Evolutionary conservation across 345 rosid genomes (phyloP).

Genomic region (Salix koriyanagi): DNA sequence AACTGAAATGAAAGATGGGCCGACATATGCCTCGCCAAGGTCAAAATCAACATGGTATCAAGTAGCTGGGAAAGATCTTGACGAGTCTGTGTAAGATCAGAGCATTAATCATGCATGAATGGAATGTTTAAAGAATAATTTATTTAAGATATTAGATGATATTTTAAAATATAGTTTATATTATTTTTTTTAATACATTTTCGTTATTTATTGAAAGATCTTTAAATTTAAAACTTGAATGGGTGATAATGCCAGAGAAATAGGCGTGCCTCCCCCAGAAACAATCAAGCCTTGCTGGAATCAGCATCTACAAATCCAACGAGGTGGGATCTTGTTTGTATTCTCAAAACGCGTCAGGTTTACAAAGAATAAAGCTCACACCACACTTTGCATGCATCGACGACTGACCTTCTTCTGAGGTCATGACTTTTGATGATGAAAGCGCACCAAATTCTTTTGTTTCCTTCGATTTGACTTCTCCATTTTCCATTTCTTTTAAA

Average conservation of each 20-base stretch:
- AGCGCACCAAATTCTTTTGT: slow-evolving; percentile 32
- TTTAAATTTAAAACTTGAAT: too few relatives aligned
- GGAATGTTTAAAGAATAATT: too few relatives aligned
- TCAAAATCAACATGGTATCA: not conserved
- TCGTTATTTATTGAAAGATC: too few relatives aligned
- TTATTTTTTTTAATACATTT: too few relatives aligned
- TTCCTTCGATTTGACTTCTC: slow-evolving; percentile 11
- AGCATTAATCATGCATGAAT: not conserved
- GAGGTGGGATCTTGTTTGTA: not conserved
- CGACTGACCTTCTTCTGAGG: not conserved
- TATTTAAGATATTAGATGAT: too few relatives aligned
- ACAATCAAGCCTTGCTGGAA: not conserved
- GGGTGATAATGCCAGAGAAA: too few relatives aligned
- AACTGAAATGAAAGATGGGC: not conserved
- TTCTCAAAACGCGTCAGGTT: not conserved
- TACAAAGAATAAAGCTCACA: slow-evolving; percentile 4
- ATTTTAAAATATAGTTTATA: too few relatives aligned
- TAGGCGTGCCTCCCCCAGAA: not conserved
- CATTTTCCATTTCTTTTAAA: not conserved
- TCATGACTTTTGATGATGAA: slow-evolving; percentile 26
- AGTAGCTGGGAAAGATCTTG: not conserved
- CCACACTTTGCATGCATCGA: not conserved
- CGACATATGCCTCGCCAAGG: not conserved
- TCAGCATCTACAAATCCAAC: not conserved
- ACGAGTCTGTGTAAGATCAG: not conserved